phyloP scores from a whole-genome alignment of 306 rosid genomes.

The Gastrolobium bilobum region DNA sequence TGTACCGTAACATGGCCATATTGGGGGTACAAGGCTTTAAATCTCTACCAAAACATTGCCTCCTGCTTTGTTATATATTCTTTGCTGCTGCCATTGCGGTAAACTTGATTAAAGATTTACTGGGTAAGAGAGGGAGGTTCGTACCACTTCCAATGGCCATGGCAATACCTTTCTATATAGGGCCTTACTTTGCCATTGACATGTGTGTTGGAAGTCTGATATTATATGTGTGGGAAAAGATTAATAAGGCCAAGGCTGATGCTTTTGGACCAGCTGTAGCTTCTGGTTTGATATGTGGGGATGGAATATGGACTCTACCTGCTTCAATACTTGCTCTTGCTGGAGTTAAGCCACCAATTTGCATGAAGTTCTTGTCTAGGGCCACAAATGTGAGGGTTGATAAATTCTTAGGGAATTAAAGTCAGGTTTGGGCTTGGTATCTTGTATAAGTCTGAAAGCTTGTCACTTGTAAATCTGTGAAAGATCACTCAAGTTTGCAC shows the following conservation, averaged over 20 bases:
- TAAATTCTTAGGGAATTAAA: conserved; percentile 45
- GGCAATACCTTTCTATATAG: conserved; percentile 68
- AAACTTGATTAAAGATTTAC: conserved; percentile 51
- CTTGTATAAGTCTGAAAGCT: conserved; percentile 19
- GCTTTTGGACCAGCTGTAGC: conserved; percentile 65
- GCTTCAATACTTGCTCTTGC: conserved; percentile 62
- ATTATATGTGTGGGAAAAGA: conserved; percentile 56
- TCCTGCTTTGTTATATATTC: conserved; percentile 55
- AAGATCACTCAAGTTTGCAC: conserved; percentile 3
- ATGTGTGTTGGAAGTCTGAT: conserved; percentile 68
- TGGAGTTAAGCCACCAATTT: conserved; percentile 68
- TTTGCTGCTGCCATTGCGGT: conserved; percentile 51
- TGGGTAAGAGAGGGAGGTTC: conserved; percentile 59
- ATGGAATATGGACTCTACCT: conserved; percentile 66
- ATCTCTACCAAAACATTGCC: conserved; percentile 56
- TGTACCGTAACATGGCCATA: conserved; percentile 63
- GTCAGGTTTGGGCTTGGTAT: conserved; percentile 34
- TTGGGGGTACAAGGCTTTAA: conserved; percentile 58
- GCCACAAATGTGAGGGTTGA: conserved; percentile 55
- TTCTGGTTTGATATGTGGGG: conserved; percentile 71
- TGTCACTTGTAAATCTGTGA: conserved; percentile 47
- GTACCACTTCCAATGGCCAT: conserved; percentile 68
- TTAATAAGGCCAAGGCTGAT: conserved; percentile 59
- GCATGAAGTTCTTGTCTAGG: conserved; percentile 67
- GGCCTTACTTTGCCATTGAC: conserved; percentile 63